These are phyloP conservation scores for Pterocarpus macrocarpus DNA, from an alignment of 306 rosid species.

Conservation along the genomic window DNA sequence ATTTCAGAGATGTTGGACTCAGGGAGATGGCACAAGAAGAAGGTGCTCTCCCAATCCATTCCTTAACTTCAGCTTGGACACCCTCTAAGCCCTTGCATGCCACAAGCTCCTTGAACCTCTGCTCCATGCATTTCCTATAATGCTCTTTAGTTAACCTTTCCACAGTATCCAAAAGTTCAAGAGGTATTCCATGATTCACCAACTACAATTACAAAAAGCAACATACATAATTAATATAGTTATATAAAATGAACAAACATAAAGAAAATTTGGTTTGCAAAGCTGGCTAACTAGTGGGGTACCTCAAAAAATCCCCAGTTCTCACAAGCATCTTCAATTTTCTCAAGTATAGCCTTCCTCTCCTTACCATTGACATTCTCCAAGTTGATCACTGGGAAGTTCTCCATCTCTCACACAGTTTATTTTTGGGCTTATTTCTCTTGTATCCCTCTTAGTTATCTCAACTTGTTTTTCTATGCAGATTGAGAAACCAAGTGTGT, in stretches of 20 bases:
- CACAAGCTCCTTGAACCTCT: slow-evolving; percentile 68
- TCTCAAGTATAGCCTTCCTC: slow-evolving; percentile 50
- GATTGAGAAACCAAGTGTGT: neutral
- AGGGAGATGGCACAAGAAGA: slow-evolving; percentile 73
- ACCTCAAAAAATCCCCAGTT: slow-evolving; percentile 71
- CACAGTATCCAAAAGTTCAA: slow-evolving; percentile 65
- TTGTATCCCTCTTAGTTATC: neutral
- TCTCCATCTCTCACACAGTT: slow-evolving; percentile 56
- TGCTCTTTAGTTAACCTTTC: slow-evolving; percentile 75
- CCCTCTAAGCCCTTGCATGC: slow-evolving; percentile 59
- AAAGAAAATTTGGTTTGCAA: too few relatives aligned
- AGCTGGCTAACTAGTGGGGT: neutral
- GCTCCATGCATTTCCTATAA: slow-evolving; percentile 73
- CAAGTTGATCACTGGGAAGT: slow-evolving; percentile 74
- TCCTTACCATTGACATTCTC: slow-evolving; percentile 67
- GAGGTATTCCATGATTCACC: slow-evolving; percentile 65
- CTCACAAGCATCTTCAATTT: slow-evolving; percentile 61
- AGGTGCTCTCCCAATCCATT: slow-evolving; percentile 84
- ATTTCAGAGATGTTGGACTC: slow-evolving; percentile 63
- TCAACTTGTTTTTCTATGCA: neutral
- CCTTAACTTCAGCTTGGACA: slow-evolving; percentile 49
- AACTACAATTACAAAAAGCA: slow-evolving; percentile 46
- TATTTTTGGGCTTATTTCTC: neutral
- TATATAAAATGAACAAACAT: too few relatives aligned
- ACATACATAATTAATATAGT: neutral